These are phyloP conservation scores for Volvariella volvacea DNA, from an alignment of 1,284 basidiomycete species.

Conservation along the genomic window DNA sequence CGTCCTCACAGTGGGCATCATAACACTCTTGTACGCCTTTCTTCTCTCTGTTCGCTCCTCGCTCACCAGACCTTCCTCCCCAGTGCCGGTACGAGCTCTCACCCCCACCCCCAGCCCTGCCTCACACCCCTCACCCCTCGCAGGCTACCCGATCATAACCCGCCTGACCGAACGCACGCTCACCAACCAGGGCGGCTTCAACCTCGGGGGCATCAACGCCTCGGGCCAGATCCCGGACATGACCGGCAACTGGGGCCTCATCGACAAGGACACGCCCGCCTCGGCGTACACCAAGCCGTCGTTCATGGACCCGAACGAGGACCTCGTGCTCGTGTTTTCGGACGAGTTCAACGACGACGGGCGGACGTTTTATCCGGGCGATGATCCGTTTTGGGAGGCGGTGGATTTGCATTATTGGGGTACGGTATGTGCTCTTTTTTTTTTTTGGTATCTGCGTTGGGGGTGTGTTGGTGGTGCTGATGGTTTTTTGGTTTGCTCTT, in stretches of 20 bases:
- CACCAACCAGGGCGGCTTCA: conserved; percentile 48
- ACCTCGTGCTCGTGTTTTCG: conserved; percentile 54
- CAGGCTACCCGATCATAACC: conserved; percentile 27
- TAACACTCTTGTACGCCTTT: conserved; percentile 28
- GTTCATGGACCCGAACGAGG: conserved; percentile 33
- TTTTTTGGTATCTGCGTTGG: background rate
- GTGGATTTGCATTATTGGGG: conserved; percentile 39
- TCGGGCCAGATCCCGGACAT: conserved; percentile 57
- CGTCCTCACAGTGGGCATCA: background rate
- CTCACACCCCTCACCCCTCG: background rate
- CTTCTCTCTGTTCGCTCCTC: conserved; percentile 46
- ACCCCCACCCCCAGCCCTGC: background rate
- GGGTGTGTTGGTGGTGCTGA: too few species aligned
- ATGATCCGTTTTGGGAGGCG: conserved; percentile 57
- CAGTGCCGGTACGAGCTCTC: conserved; percentile 25
- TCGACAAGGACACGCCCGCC: conserved; percentile 61
- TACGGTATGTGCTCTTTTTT: conserved; percentile 23
- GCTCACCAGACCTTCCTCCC: conserved; percentile 12
- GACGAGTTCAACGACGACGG: conserved; percentile 75
- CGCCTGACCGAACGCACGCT: conserved; percentile 21
- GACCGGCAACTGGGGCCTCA: conserved; percentile 46
- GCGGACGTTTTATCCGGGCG: conserved; percentile 60
- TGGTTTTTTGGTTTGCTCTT: background rate
- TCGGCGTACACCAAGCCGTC: conserved; percentile 39
- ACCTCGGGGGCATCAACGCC: conserved; percentile 74